Evolutionary conservation across 495 filamentous ascomycete species (phyloP).

Genomic region (Halenospora varia): DNA sequence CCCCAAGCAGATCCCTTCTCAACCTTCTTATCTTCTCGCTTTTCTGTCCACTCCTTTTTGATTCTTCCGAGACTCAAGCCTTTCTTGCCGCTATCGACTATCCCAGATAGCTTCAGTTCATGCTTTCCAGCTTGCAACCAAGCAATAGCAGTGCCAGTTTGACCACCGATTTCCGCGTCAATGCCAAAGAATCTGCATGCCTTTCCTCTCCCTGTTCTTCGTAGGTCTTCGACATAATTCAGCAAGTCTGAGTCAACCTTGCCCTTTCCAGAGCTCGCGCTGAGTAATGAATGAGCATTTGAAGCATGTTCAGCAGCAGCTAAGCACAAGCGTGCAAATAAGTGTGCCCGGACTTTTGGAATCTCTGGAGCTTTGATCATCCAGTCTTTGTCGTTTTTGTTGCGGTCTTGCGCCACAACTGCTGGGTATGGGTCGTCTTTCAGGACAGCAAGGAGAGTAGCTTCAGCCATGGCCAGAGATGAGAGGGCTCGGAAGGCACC

Average conservation of each 20-base stretch:
- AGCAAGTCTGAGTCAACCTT: slow-evolving; percentile 61
- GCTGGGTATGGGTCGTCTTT: slow-evolving; percentile 93
- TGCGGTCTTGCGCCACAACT: slow-evolving; percentile 68
- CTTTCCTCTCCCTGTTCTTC: slow-evolving; percentile 68
- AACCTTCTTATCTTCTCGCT: slow-evolving; percentile 61
- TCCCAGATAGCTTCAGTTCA: slow-evolving; percentile 55
- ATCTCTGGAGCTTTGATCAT: slow-evolving; percentile 86
- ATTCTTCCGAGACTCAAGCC: slow-evolving; percentile 58
- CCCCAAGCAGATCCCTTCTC: slow-evolving; percentile 73
- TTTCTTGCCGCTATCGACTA: slow-evolving; percentile 35
- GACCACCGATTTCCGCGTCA: slow-evolving; percentile 76
- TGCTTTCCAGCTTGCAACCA: slow-evolving; percentile 74
- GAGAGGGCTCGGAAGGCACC: slow-evolving; percentile 65
- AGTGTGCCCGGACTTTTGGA: slow-evolving; percentile 78
- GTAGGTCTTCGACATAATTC: slow-evolving; percentile 69
- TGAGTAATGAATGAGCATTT: slow-evolving; percentile 52
- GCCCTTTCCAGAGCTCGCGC: slow-evolving; percentile 23
- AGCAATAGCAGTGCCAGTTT: slow-evolving; percentile 76
- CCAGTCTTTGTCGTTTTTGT: slow-evolving; percentile 81
- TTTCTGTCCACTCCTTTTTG: slow-evolving; percentile 67
- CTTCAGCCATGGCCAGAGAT: slow-evolving; percentile 75
- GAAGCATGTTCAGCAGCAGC: slow-evolving; percentile 65
- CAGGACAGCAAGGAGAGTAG: slow-evolving; percentile 81
- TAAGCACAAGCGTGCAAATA: slow-evolving; percentile 87
- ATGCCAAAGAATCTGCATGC: slow-evolving; percentile 88